These are phyloP conservation scores for Penicillium sp. DNA, from an alignment of 2,329 filamentous ascomycete species.

Conservation along the genomic window DNA sequence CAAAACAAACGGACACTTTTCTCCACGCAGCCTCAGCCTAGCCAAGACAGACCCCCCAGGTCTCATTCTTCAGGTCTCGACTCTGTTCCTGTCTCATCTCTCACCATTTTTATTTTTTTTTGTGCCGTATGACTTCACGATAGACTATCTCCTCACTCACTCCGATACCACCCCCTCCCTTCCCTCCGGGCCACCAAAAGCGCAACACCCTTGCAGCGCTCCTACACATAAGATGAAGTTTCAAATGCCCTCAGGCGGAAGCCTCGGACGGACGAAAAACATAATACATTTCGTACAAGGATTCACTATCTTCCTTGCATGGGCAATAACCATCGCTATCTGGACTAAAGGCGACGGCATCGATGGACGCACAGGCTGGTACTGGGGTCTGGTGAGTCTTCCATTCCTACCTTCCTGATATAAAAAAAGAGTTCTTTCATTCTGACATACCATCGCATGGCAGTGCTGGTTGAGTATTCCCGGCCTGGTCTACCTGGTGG, in stretches of 20 bases:
- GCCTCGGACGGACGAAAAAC: slow-evolving; percentile 57
- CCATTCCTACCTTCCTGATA: neutral
- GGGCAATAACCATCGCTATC: slow-evolving; percentile 57
- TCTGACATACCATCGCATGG: neutral
- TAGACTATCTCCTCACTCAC: neutral
- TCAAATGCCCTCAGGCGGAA: slow-evolving; percentile 35
- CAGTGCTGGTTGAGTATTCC: slow-evolving; percentile 61
- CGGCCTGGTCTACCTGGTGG: slow-evolving; percentile 58
- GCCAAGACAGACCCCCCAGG: neutral
- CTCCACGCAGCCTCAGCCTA: neutral
- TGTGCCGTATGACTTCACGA: slow-evolving; percentile 7
- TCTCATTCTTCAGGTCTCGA: neutral
- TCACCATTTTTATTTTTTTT: neutral
- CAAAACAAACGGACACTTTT: slow-evolving; percentile 4
- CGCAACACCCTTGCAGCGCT: slow-evolving; percentile 23
- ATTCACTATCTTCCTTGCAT: slow-evolving; percentile 57
- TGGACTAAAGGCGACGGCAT: slow-evolving; percentile 54
- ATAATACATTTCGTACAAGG: slow-evolving; percentile 54
- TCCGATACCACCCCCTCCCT: slow-evolving; percentile 1
- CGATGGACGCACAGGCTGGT: slow-evolving; percentile 56
- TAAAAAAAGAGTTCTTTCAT: neutral
- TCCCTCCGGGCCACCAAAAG: slow-evolving; percentile 6
- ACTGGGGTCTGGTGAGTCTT: slow-evolving; percentile 55
- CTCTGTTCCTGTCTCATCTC: neutral
- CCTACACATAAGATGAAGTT: slow-evolving; percentile 24